These are phyloP conservation scores for Penicillium sp. DNA, from an alignment of 2,329 filamentous ascomycete species.

Conservation along the genomic window DNA sequence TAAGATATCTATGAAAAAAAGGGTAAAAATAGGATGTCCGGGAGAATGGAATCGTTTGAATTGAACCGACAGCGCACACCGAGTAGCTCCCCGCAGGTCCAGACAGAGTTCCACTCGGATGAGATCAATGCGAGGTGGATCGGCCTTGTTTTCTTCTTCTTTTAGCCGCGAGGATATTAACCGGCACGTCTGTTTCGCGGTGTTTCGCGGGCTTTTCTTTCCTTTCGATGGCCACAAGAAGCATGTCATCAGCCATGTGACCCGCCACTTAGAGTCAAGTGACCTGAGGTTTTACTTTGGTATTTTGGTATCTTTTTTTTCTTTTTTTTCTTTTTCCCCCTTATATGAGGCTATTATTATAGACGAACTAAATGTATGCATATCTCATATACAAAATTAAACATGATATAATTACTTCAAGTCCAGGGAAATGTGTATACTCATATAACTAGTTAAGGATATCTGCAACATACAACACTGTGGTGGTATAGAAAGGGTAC, in stretches of 20 bases:
- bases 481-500: too few species aligned
- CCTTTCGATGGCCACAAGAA: not conserved
- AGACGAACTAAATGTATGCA: too few species aligned
- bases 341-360: too few species aligned
- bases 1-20: not conserved
- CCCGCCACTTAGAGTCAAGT: not conserved
- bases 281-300: not conserved
- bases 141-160: not conserved
- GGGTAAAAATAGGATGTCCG: slow-evolving; percentile 2
- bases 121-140: not conserved
- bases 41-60: slow-evolving; percentile 20
- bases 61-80: slow-evolving; percentile 17
- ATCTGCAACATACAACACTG: too few species aligned
- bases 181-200: not conserved
- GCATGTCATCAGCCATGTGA: not conserved
- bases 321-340: too few species aligned
- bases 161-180: slow-evolving; percentile 13
- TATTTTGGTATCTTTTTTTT: not conserved
- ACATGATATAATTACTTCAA: too few species aligned
- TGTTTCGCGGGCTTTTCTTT: not conserved
- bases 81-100: slow-evolving; percentile 14
- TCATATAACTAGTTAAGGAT: too few species aligned
- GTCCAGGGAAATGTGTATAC: too few species aligned
- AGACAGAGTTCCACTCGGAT: slow-evolving; percentile 2
- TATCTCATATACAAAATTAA: too few species aligned